Percentiles rank a stretch among this genome's conserved stretches.
Evolutionary conservation across 495 filamentous ascomycete genomes (phyloP).

Genomic region (Chlorociboria aeruginascens): DNA sequence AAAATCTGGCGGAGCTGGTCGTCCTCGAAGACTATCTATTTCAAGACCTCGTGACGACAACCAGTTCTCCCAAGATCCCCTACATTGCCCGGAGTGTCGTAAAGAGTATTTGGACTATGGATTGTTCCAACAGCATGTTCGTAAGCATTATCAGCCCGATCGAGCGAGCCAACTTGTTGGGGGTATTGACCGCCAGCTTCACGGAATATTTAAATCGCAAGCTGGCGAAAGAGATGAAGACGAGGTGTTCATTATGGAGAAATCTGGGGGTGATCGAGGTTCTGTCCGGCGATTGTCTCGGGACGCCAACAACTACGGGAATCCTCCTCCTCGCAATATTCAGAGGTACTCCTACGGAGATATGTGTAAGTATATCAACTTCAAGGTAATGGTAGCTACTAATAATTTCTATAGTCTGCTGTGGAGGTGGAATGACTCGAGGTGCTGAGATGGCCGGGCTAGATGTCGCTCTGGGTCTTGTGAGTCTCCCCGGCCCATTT

Average conservation of each 20-base stretch:
- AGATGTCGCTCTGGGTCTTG: slow-evolving; percentile 40
- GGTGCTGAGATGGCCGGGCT: slow-evolving; percentile 55
- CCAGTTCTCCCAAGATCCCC: background rate
- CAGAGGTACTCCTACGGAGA: slow-evolving; percentile 1
- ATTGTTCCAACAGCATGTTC: too few species aligned
- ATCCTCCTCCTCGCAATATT: background rate
- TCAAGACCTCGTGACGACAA: background rate
- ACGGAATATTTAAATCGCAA: background rate
- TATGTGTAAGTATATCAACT: background rate
- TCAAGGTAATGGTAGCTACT: background rate
- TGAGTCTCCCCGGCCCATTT: too few species aligned
- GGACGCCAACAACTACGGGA: background rate
- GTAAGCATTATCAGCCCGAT: too few species aligned
- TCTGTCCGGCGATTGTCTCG: background rate
- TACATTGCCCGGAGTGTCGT: too few species aligned
- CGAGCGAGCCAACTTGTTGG: too few species aligned
- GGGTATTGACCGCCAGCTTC: background rate
- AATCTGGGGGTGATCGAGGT: background rate
- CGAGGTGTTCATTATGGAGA: background rate
- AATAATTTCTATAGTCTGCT: slow-evolving; percentile 34
- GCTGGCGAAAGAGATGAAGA: background rate
- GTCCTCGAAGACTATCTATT: background rate
- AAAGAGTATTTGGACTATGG: too few species aligned
- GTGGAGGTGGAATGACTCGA: slow-evolving; percentile 60
- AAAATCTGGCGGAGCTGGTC: background rate